phyloP scores from a whole-genome alignment of 257 asterid species.

The Nicotiana tomentosiformis region DNA sequence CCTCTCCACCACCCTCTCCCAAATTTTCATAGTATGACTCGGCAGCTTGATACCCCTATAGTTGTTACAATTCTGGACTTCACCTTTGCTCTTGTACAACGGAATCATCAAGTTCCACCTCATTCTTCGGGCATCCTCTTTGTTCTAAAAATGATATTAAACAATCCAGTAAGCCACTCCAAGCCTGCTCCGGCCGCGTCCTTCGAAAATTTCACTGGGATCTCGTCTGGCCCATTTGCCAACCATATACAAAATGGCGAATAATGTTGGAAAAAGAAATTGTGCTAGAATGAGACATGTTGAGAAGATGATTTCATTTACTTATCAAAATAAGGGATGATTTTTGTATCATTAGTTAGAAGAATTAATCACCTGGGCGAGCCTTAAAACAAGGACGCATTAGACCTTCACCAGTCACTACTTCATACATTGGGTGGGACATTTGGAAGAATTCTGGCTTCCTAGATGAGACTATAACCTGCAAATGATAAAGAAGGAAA shows the following conservation, averaged over 20 bases:
- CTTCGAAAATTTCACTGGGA: no score
- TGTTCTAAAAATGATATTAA: no score
- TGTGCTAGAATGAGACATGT: background rate
- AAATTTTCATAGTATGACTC: no score
- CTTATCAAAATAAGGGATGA: background rate
- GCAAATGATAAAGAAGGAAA: background rate
- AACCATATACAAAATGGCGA: background rate
- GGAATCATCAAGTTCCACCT: no score
- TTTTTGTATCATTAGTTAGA: background rate
- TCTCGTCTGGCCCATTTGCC: background rate
- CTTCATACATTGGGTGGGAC: constrained; percentile 91
- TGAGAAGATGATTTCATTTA: background rate
- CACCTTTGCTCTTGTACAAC: no score
- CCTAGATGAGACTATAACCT: constrained; percentile 90
- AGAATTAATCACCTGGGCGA: constrained; percentile 43
- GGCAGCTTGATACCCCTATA: no score
- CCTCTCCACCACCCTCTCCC: no score
- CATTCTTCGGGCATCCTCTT: no score
- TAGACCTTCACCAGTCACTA: constrained; percentile 85
- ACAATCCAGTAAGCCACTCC: no score
- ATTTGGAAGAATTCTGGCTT: constrained; percentile 89
- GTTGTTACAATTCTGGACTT: no score
- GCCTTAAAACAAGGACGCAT: constrained; percentile 92
- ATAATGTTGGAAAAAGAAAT: background rate
- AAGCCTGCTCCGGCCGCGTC: no score